These are phyloP conservation scores for Coemansia sp. DNA, from an alignment of 192 early-diverging fungal species.

Conservation along the genomic window DNA sequence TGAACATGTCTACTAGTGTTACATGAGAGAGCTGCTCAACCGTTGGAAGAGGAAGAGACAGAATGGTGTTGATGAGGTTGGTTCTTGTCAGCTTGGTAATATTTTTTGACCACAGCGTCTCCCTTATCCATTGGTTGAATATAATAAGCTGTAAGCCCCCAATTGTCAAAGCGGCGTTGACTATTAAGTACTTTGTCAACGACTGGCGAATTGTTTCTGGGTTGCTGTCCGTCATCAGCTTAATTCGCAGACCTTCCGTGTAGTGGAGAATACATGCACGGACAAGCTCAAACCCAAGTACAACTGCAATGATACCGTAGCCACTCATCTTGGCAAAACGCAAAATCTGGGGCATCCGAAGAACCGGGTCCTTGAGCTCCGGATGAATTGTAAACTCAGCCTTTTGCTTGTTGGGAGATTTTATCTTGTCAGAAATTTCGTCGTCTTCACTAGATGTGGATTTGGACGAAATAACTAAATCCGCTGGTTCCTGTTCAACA, in stretches of 20 bases:
- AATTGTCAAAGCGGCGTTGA: slow-evolving; percentile 19
- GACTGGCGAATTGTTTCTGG: slow-evolving; percentile 23
- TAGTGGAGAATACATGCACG: slow-evolving; percentile 13
- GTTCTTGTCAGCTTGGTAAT: slow-evolving; percentile 3
- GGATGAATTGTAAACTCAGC: slow-evolving; percentile 2
- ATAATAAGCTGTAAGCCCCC: slow-evolving; percentile 4
- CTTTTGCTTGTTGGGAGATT: not conserved
- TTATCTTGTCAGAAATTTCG: not conserved
- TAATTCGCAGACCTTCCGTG: slow-evolving; percentile 15
- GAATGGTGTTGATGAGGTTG: not conserved
- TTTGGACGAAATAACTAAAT: not conserved
- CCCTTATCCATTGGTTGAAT: not conserved
- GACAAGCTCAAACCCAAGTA: slow-evolving; percentile 8
- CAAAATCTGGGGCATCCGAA: slow-evolving; percentile 10
- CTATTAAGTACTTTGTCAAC: slow-evolving; percentile 16
- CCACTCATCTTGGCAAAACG: slow-evolving; percentile 11
- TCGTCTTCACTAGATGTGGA: not conserved
- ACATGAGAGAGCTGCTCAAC: slow-evolving; percentile 27
- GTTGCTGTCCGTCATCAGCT: slow-evolving; percentile 26
- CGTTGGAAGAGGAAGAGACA: slow-evolving; percentile 11
- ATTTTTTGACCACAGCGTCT: slow-evolving; percentile 6
- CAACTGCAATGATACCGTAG: slow-evolving; percentile 9
- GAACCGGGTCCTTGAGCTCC: not conserved
- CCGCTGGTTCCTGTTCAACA: slow-evolving; percentile 7
- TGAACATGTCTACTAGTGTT: not conserved